Percentiles rank a stretch among this genome's conserved stretches.
Conservation (phyloP, 2,329 filamentous ascomycete species). For the Hypoxylon sp. region DNA sequence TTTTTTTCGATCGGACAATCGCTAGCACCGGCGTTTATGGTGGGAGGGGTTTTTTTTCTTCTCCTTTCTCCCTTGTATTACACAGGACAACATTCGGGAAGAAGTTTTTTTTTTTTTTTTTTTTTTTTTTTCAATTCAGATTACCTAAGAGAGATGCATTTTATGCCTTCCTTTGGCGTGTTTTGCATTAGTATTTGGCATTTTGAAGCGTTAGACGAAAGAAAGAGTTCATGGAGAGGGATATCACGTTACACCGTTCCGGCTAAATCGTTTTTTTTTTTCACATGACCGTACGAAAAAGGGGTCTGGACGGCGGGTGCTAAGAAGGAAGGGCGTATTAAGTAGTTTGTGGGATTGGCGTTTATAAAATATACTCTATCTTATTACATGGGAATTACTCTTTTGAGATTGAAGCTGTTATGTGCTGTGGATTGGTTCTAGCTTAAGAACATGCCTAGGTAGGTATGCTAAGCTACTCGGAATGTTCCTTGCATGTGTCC, state of each 20-base stretch:
- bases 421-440: not conserved
- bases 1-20: constrained; percentile 12
- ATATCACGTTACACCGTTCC: constrained; percentile 38
- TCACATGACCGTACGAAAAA: not conserved
- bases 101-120: not conserved
- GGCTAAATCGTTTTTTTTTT: constrained; percentile 27
- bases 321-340: not conserved
- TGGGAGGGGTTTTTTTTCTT: not conserved
- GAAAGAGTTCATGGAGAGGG: not conserved
- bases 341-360: not conserved
- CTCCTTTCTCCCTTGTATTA: constrained; percentile 26
- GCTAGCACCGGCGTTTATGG: constrained; percentile 37
- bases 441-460: not conserved
- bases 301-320: not conserved
- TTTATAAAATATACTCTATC: not conserved
- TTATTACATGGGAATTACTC: not conserved
- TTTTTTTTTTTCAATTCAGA: constrained; percentile 25
- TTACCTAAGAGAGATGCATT: constrained; percentile 28
- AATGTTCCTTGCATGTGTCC: not conserved
- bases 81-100: constrained; percentile 24
- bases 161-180: not conserved
- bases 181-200: constrained; percentile 1
- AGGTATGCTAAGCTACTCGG: not conserved
- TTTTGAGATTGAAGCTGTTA: not conserved
- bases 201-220: not conserved